These are phyloP conservation scores for Tylopilus orsonianus DNA, from an alignment of 1,284 basidiomycete genomes.

Conservation along the genomic window DNA sequence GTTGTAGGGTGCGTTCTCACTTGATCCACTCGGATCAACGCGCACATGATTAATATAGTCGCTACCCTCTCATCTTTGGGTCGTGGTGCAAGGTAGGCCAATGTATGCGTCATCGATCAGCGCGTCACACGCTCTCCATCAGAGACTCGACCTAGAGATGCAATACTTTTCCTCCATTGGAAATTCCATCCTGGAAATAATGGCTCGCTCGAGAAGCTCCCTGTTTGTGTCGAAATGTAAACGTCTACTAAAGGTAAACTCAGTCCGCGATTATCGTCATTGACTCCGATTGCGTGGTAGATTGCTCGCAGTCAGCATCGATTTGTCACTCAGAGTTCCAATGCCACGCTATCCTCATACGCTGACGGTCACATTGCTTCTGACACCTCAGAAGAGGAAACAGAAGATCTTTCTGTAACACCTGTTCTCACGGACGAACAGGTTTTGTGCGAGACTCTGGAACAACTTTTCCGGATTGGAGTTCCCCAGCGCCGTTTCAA, in stretches of 20 bases:
- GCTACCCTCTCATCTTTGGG: constrained; percentile 75
- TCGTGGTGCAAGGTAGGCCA: constrained; percentile 53
- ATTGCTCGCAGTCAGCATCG: constrained; percentile 24
- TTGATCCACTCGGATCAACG: constrained; percentile 14
- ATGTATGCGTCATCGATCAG: constrained; percentile 10
- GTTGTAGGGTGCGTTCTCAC: constrained; percentile 51
- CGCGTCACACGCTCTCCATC: constrained; percentile 3
- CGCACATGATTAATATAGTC: constrained; percentile 40
- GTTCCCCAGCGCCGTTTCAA: constrained; percentile 50
- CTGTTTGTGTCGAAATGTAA: constrained; percentile 45
- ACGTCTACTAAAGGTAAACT: constrained; percentile 49
- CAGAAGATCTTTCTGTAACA: constrained; percentile 8
- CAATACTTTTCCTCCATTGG: constrained; percentile 50
- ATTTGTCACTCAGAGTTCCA: constrained; percentile 20
- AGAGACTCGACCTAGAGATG: constrained; percentile 61
- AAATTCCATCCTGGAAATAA: constrained; percentile 50
- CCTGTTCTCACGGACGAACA: constrained; percentile 36
- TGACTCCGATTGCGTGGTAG: constrained; percentile 24
- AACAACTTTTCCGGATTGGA: constrained; percentile 45
- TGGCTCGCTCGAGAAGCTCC: constrained; percentile 49
- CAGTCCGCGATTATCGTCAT: constrained; percentile 8
- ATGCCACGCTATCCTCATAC: constrained; percentile 20
- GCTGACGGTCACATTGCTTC: neutral
- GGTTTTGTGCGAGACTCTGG: constrained; percentile 46
- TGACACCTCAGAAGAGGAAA: constrained; percentile 15